Percentiles rank a stretch among this genome's conserved stretches.
Evolutionary conservation across 352 stramenopile species (phyloP).

Genomic region (Globisporangium perplexum): DNA sequence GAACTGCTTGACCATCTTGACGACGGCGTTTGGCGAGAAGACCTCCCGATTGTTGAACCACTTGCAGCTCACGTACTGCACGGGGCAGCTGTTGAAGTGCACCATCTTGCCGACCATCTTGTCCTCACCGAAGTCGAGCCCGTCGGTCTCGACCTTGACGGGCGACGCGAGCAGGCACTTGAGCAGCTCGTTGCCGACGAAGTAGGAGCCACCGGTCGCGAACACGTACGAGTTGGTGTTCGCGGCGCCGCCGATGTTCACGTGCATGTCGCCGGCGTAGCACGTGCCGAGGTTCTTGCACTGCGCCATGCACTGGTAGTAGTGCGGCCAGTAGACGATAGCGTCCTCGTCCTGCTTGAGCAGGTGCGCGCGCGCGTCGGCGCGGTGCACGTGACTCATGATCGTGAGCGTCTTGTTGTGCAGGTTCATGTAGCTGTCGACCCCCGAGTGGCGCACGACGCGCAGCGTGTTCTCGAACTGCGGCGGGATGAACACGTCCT

Average conservation of each 20-base stretch:
- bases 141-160: constrained; percentile 54
- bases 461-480: constrained; percentile 47
- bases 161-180: constrained; percentile 59
- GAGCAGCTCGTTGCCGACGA: constrained; percentile 60
- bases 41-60: constrained; percentile 84
- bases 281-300: constrained; percentile 59
- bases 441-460: constrained; percentile 51
- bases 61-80: constrained; percentile 82
- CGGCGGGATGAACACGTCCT: constrained; percentile 49
- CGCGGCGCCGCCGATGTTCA: constrained; percentile 53
- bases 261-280: constrained; percentile 78
- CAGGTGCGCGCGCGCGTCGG: constrained; percentile 45
- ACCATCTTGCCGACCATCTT: constrained; percentile 83
- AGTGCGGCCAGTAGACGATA: constrained; percentile 74
- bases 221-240: constrained; percentile 81
- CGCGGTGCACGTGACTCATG: constrained; percentile 60
- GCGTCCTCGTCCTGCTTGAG: constrained; percentile 76
- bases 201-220: constrained; percentile 70
- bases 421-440: constrained; percentile 71
- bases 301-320: constrained; percentile 69
- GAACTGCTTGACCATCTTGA: constrained; percentile 66
- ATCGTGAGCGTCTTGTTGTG: constrained; percentile 82
- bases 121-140: constrained; percentile 70
- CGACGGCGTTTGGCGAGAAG: constrained; percentile 56
- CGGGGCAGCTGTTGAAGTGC: constrained; percentile 70